Evolutionary conservation across 345 rosid genomes (phyloP), one percentile per base, ranked within the genome.

Genomic region (Eucalyptus curtisii): DNA sequence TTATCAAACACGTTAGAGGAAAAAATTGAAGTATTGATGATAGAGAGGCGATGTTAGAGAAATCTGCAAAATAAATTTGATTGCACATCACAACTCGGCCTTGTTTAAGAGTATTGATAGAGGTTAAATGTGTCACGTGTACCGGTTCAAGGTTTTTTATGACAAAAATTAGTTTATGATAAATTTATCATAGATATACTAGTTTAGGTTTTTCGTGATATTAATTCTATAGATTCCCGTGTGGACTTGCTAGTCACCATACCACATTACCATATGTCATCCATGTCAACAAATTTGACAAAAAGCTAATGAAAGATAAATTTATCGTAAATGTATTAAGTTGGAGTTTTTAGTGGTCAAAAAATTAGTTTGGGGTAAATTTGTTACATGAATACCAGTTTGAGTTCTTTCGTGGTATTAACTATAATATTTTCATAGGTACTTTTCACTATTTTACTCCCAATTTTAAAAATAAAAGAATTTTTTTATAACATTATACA

Each of bases 1-100:
- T 96, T 95, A 88, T 95, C 97, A 86, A 95, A 96, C 86, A 94
- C 97, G 88, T 94, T 95, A 55, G 61, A 22, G 61, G 27, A 55
- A 55, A 53, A 2, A 55, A 22, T 55, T 55, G 27, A 20, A 12
- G 0, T 20, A 55, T 53, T 4, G 10, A 55, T 55, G 59, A 55
- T 22, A 55, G 27, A 8, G 13, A 55, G 30, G 61, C 0, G 5
- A 9, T 22, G 61, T 24, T 55, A 55, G 61, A 55, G 27, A 55
- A 55, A 55, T 55, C 30, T 24, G 30, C 61, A 55, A 55, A 52
- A 7, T 52, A 52, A 52, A 52, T 52, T 52, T 3, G 55, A 52
- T 52, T 52, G 24, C 55, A 17, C 24, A 52, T 52, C 55, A 55
- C 61, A 55, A 24, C 61, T 55, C 1, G 3, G 1, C 27, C 61